Base-by-base conservation (phyloP, 306 rosid genomes). In the Malus sylvestris region DNA sequence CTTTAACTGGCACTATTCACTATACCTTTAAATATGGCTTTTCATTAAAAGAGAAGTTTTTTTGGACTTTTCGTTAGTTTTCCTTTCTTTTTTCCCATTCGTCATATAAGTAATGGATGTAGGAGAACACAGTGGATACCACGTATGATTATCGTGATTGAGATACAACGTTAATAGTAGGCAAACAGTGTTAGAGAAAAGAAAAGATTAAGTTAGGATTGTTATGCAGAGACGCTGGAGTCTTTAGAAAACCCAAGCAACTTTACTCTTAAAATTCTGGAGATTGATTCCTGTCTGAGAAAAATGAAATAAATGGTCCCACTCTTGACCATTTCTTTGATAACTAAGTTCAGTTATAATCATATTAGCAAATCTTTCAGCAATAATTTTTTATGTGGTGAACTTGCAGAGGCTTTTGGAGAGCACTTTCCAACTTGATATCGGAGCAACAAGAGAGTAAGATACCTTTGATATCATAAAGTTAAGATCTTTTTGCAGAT, bases 401-500 rank as follows among this genome's bases (percentile, higher is more conserved):
- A 65, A 73, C 51, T 75, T 80, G 55, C 83, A 94, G 98, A 94
- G 97, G 81, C 97, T 94, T 81, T 68, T 94, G 86, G 98, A 94
- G 88, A 94, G 82, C 88, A 91, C 98, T 81, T 94, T 91, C 85
- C 85, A 74, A 80, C 94, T 91, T 79, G 97, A 90, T 87, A 80
- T 91, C 53, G 89, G 77, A 64, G 98, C 97, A 61, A 51, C 76
- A 4, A 85, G 96, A 84, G 98, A 94, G 98, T 94, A 87, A 85
- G 94, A 77, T 75, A 55, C 53, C 74, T 4, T 75, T 69, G 67
- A 70, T 53, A 11, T 70, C 23, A 49, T 38, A 38, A 23, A 13
- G 66, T 35, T 53, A 22, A 27, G 33, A 76, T 29, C 10, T 73
- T 66, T 5, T 46, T 72, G 60, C 84, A n/a, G 38, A 65, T 4